Evolutionary conservation across 495 filamentous ascomycete genomes (phyloP).

Genomic region (Tuber microsphaerosporum): DNA sequence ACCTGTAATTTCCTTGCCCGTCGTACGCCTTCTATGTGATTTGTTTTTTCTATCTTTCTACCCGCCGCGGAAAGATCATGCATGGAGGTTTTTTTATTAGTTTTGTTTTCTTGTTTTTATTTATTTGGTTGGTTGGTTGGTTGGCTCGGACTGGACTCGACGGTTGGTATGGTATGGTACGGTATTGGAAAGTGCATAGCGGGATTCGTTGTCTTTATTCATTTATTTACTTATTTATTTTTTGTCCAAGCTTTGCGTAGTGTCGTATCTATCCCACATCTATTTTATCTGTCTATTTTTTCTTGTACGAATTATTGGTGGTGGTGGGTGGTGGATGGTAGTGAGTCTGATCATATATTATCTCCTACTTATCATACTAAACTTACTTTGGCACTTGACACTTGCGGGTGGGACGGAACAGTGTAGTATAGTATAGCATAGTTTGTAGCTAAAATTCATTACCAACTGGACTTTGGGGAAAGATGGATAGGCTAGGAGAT

Average conservation of each 20-base stretch:
- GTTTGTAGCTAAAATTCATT: not conserved
- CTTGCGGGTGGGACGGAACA: not conserved
- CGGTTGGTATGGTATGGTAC: not conserved
- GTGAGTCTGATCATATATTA: not conserved
- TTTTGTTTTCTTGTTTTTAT: not conserved
- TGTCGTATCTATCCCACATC: not conserved
- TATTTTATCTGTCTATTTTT: not conserved
- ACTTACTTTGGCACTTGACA: not conserved
- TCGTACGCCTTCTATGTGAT: not conserved
- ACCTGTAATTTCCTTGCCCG: not conserved
- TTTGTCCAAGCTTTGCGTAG: not conserved
- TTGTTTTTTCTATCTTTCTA: not conserved
- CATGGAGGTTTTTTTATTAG: not conserved
- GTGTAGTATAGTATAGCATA: not conserved
- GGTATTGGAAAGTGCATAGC: slow-evolving; percentile 3
- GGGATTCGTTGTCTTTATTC: not conserved
- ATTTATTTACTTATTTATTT: not conserved
- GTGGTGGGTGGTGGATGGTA: not conserved
- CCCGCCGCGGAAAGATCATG: not conserved
- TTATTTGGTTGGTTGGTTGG: not conserved
- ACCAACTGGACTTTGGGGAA: too few species aligned
- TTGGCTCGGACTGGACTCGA: not conserved
- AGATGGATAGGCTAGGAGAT: too few species aligned
- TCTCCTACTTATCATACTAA: too few species aligned
- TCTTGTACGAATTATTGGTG: not conserved